Conservation (phyloP, 2,329 filamentous ascomycete species). For the Coniochaeta sp. region DNA sequence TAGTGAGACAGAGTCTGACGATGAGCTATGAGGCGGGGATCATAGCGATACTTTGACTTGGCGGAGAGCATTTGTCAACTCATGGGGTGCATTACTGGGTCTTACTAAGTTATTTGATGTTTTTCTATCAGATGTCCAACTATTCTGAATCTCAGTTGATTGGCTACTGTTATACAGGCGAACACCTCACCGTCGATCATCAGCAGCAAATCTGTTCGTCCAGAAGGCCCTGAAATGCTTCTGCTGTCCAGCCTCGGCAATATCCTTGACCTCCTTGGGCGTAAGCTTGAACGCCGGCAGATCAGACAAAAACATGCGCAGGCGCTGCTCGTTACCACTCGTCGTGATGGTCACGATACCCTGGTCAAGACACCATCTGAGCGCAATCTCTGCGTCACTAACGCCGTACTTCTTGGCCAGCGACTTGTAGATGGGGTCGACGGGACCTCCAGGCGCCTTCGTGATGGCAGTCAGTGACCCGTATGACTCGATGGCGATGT, state of each 20-base stretch:
- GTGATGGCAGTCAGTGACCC: conserved; percentile 44
- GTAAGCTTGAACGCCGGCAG: conserved; percentile 50
- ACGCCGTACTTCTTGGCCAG: conserved; percentile 53
- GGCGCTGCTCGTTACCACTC: conserved; percentile 47
- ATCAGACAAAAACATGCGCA: conserved; percentile 46
- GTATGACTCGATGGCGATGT: conserved; percentile 50
- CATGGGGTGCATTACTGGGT: neutral
- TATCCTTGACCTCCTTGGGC: conserved; percentile 47
- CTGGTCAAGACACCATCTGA: conserved; percentile 54
- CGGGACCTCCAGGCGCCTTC: conserved; percentile 41
- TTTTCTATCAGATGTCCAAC: neutral
- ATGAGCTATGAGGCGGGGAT: conserved; percentile 39
- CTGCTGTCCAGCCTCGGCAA: conserved; percentile 45
- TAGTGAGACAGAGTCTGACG: conserved; percentile 48
- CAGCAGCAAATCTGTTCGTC: conserved; percentile 39
- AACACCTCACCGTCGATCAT: conserved; percentile 31
- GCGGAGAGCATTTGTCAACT: neutral
- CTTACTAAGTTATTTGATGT: neutral
- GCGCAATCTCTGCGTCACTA: conserved; percentile 43
- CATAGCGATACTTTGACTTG: neutral
- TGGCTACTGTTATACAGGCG: neutral
- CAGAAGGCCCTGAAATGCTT: conserved; percentile 58
- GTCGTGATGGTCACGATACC: conserved; percentile 53
- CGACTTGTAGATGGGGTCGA: conserved; percentile 40
- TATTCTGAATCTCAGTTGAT: neutral